Base-by-base conservation (phyloP, 306 rosid genomes). In the Sindora glabra region DNA sequence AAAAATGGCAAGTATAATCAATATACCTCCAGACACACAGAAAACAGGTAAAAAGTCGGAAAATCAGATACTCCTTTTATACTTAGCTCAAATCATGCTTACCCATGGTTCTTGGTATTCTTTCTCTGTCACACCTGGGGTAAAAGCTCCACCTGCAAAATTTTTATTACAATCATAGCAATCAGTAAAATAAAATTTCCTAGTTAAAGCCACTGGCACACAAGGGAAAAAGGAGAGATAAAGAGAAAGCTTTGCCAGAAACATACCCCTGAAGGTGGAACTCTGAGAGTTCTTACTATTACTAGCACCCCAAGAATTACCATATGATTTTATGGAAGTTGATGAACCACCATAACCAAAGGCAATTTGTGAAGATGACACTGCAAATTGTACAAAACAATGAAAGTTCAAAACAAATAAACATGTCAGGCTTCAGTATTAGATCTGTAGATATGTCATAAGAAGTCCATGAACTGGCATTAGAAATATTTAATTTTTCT, bases 71-170 rank as follows among this genome's bases (percentile, higher is more conserved):
- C 58, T 34, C 17, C 53, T 29, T n/a, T 48, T 50, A 45, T n/a
- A 10, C 38, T 59, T 66, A 39, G 17, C 16, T 58, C 49, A 26
- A 23, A 27, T 39, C 62, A 62, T 46, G 77, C 86, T 51, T 38
- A 88, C 96, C 89, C 89, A 86, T 48, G 95, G 95, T 64, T 85
- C 95, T 60, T 44, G 48, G 77, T 86, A 88, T 52, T 92, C 95
- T 82, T 81, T 82, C 78, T 73, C 81, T 40, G 29, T 63, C 15
- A 1, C 12, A 6, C 48, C 83, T 16, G 71, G 24, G 23, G 61
- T 41, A 17, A 51, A 71, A 60, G 65, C 68, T 62, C 69, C 45
- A 67, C 39, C 72, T 24, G 57, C 56, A 48, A 48, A 56, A 60
- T 48, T 21, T 49, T 74, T 15, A 68, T 68, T 62, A 21, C n/a